These are phyloP conservation scores for Trametes villosa DNA, from an alignment of 768 basidiomycete species.

Conservation along the genomic window DNA sequence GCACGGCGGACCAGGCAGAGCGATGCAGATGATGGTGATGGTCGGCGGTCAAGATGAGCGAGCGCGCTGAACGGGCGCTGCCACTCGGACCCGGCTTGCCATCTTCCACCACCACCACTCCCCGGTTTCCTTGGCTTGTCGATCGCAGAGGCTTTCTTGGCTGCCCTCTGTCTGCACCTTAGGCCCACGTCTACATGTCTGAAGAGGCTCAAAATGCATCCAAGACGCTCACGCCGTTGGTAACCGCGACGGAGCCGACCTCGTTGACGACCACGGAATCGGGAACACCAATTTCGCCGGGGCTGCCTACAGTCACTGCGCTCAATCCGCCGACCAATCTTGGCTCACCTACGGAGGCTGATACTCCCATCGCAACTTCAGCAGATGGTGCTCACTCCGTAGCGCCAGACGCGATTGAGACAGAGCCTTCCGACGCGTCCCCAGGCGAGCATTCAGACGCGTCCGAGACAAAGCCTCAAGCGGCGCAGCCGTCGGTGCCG, in stretches of 20 bases:
- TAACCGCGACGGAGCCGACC: slow-evolving; percentile 3
- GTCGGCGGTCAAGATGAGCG: not conserved
- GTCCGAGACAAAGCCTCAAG: too few relatives aligned
- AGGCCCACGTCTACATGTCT: not conserved
- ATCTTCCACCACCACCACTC: not conserved
- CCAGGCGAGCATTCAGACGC: too few relatives aligned
- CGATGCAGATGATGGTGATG: slow-evolving; percentile 4
- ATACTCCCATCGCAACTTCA: not conserved
- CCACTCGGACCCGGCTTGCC: not conserved
- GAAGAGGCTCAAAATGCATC: slow-evolving; percentile 8
- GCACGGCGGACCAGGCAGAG: not conserved
- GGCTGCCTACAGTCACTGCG: slow-evolving; percentile 17
- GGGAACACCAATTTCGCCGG: slow-evolving; percentile 7
- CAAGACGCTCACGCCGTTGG: slow-evolving; percentile 15
- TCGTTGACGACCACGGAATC: slow-evolving; percentile 1
- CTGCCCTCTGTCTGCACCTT: not conserved
- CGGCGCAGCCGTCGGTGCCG: too few relatives aligned
- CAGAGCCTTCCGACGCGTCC: too few relatives aligned
- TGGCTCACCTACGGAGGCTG: not conserved
- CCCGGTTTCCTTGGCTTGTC: not conserved
- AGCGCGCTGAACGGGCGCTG: not conserved
- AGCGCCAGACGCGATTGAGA: not conserved
- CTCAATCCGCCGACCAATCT: slow-evolving; percentile 5
- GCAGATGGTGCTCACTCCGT: not conserved
- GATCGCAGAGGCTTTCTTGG: not conserved